phyloP scores from a whole-genome alignment of 1,284 basidiomycete genomes.

The Mycosarcoma mackinlayi region DNA sequence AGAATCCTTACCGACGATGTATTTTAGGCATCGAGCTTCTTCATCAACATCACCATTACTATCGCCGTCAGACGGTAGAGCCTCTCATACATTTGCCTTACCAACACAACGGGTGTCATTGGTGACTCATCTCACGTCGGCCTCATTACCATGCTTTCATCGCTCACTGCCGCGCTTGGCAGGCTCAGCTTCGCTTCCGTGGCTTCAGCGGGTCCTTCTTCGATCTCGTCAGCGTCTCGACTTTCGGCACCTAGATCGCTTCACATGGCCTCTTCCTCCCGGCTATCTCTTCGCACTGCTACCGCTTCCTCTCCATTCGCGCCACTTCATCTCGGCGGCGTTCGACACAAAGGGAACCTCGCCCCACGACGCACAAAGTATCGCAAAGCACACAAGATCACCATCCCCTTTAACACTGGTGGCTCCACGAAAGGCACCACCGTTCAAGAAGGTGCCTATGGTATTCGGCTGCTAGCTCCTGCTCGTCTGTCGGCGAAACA shows the following conservation, averaged over 20 bases:
- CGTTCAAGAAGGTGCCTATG: constrained; percentile 89
- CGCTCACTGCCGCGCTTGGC: constrained; percentile 32
- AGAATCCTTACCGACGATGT: too few relatives aligned
- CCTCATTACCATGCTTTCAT: constrained; percentile 32
- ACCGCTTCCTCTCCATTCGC: background rate
- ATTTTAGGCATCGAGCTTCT: constrained; percentile 4
- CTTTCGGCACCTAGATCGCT: constrained; percentile 22
- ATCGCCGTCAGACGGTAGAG: too few relatives aligned
- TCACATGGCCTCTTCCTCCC: constrained; percentile 14
- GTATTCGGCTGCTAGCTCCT: constrained; percentile 87
- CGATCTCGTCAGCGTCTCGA: constrained; percentile 4
- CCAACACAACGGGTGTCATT: too few relatives aligned
- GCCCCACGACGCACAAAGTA: constrained; percentile 85
- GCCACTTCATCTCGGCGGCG: constrained; percentile 49
- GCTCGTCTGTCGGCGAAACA: constrained; percentile 90
- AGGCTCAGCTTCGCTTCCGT: constrained; percentile 19
- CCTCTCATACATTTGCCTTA: too few relatives aligned
- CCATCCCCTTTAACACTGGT: constrained; percentile 74
- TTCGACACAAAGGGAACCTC: constrained; percentile 74
- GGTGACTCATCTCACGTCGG: too few relatives aligned
- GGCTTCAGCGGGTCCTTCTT: constrained; percentile 16
- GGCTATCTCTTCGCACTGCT: constrained; percentile 1
- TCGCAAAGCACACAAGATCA: constrained; percentile 87
- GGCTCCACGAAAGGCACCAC: constrained; percentile 95
- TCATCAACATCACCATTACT: background rate